Conservation (phyloP, 2,329 filamentous ascomycete genomes). For the Camillea tinctor region DNA sequence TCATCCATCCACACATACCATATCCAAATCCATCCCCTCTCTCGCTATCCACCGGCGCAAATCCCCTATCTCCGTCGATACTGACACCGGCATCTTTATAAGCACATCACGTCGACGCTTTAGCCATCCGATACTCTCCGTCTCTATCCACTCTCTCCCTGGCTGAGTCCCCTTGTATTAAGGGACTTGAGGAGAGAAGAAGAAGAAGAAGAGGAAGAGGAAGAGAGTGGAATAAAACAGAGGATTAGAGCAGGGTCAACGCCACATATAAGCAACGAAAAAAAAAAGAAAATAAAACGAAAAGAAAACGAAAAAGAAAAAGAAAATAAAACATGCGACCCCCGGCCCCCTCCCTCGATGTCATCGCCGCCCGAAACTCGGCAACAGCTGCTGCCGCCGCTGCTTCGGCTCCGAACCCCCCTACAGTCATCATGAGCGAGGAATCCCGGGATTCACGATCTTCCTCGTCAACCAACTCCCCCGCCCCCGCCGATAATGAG, state of each 20-base stretch:
- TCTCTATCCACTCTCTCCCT: background rate
- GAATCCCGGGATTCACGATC: slow-evolving; percentile 53
- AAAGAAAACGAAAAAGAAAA: too few species aligned
- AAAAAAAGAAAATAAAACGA: too few species aligned
- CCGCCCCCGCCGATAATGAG: slow-evolving; percentile 74
- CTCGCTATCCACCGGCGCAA: background rate
- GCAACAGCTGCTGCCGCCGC: slow-evolving; percentile 5
- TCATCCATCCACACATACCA: background rate
- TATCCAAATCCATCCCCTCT: background rate
- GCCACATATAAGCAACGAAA: background rate
- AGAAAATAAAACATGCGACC: slow-evolving; percentile 20
- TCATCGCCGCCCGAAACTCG: slow-evolving; percentile 28
- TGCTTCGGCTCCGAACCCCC: slow-evolving; percentile 10
- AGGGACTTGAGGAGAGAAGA: background rate
- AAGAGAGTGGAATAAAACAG: background rate
- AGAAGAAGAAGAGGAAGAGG: background rate
- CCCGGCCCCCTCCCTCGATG: slow-evolving; percentile 31
- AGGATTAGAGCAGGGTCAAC: background rate
- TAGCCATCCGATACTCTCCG: background rate
- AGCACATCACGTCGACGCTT: too few species aligned
- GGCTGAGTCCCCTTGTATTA: background rate
- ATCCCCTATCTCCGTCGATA: background rate
- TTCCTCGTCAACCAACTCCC: slow-evolving; percentile 71
- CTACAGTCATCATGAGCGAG: slow-evolving; percentile 29
- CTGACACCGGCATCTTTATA: background rate